phyloP scores from a whole-genome alignment of 257 asterid species.

The Solanum bulbocastanum region DNA sequence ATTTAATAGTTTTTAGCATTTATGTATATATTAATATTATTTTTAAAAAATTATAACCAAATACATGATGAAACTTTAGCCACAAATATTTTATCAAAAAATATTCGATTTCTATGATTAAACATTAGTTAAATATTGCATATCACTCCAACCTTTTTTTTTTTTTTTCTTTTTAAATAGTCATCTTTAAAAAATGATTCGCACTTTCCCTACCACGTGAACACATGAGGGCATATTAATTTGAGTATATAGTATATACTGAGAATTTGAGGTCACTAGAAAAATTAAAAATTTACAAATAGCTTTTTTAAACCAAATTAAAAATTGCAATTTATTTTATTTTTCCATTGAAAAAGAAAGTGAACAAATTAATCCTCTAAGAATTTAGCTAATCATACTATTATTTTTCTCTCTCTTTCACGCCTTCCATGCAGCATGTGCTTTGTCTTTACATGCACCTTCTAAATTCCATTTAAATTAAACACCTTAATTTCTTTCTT shows the following conservation, averaged over 20 bases:
- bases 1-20: neutral
- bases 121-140: neutral
- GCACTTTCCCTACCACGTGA: neutral
- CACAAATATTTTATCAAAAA: too few species aligned
- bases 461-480: neutral
- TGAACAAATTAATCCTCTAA: neutral
- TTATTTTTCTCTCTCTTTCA: neutral
- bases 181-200: neutral
- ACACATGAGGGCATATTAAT: neutral
- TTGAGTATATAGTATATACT: neutral
- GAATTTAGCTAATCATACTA: neutral
- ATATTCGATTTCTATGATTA: too few species aligned
- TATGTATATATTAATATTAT: too few species aligned
- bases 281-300: neutral
- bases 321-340: too few species aligned
- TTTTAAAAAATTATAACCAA: too few species aligned
- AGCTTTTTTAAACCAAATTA: too few species aligned
- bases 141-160: neutral
- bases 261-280: neutral
- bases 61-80: neutral
- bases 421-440: neutral
- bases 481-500: neutral
- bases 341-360: neutral
- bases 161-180: too few species aligned
- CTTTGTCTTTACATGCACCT: neutral